Percentiles rank a stretch among this genome's conserved stretches.
Evolutionary conservation across 257 asterid genomes (phyloP).

Genomic region (Paulownia fortunei): DNA sequence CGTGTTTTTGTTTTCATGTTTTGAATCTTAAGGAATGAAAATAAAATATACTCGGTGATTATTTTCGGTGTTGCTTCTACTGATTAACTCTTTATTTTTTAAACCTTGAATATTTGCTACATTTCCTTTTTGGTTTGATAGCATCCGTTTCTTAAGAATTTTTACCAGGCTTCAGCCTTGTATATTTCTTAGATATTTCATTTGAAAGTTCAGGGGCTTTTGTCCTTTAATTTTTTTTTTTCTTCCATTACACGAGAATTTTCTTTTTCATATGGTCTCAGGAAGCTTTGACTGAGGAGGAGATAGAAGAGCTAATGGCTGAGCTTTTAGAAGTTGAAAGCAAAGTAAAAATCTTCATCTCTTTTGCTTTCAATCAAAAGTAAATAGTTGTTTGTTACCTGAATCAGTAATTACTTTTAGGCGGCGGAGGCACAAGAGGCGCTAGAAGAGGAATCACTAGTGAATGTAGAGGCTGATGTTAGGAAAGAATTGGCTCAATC

Average conservation of each 20-base stretch:
- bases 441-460: too few species aligned
- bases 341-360: too few species aligned
- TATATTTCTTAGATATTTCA: too few species aligned
- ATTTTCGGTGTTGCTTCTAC: background rate
- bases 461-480: too few species aligned
- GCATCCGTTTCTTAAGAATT: background rate
- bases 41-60: too few species aligned
- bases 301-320: conserved; percentile 24
- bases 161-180: background rate
- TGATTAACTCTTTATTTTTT: background rate
- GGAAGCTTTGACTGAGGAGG: conserved; percentile 25
- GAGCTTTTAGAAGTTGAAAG: conserved; percentile 33
- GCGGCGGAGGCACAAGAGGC: too few species aligned
- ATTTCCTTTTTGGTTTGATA: background rate
- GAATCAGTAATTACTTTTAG: too few species aligned
- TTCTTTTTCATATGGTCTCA: background rate
- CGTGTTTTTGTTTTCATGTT: background rate
- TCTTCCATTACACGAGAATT: background rate
- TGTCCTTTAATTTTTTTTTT: background rate
- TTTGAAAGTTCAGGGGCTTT: background rate
- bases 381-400: too few species aligned
- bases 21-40: too few species aligned
- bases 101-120: background rate
- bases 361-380: too few species aligned
- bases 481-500: too few species aligned